Conservation (phyloP, 345 rosid species). For the Punica granatum region DNA sequence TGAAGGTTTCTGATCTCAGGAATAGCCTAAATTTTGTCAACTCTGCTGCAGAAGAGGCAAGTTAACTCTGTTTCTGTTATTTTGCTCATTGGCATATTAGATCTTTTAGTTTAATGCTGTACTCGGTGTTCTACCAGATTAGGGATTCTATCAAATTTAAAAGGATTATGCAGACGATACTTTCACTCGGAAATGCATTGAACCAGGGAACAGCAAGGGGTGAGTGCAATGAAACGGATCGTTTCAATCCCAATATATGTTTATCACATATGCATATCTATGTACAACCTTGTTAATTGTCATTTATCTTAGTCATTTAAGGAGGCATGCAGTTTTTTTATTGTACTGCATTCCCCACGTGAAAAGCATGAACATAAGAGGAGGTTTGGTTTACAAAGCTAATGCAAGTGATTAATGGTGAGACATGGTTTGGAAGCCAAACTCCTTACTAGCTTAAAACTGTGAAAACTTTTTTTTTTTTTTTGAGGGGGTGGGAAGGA, state of each 20-base stretch:
- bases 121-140: slow-evolving; percentile 33
- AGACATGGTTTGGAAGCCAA: neutral
- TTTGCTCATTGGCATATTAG: neutral
- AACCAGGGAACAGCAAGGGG: slow-evolving; percentile 98
- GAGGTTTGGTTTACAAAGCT: neutral
- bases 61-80: slow-evolving; percentile 1
- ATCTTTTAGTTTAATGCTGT: neutral
- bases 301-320: neutral
- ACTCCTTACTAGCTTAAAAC: neutral
- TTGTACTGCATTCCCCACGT: neutral
- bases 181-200: slow-evolving; percentile 86
- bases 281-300: neutral
- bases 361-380: neutral
- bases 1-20: slow-evolving; percentile 74
- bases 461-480: neutral
- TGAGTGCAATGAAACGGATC: slow-evolving; percentile 39
- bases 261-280: neutral
- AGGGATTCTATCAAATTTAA: slow-evolving; percentile 61
- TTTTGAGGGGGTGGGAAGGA: neutral
- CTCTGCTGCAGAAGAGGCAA: slow-evolving; percentile 80
- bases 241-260: neutral
- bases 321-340: neutral
- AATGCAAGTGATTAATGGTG: neutral
- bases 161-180: slow-evolving; percentile 93
- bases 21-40: slow-evolving; percentile 61